These are phyloP conservation scores for Podosphaera fusca DNA, from an alignment of 2,329 filamentous ascomycete genomes.

Conservation along the genomic window DNA sequence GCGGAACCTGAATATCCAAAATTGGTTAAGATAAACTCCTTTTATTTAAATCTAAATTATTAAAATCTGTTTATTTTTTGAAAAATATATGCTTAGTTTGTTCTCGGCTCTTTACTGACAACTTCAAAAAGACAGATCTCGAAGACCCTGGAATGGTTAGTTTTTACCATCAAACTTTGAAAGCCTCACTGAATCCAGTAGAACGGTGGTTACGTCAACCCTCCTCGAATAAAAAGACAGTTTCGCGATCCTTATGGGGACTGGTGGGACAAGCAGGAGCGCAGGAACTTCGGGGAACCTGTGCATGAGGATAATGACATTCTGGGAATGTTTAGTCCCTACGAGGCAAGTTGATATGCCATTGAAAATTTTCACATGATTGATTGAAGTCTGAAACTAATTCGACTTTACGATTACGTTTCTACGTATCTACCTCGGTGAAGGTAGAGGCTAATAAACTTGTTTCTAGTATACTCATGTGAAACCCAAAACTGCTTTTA, in stretches of 20 bases:
- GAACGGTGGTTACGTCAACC: conserved; percentile 73
- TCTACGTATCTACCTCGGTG: neutral
- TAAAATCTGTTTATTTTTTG: neutral
- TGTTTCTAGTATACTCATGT: conserved; percentile 47
- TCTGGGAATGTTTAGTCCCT: conserved; percentile 68
- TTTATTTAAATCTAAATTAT: neutral
- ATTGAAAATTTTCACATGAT: neutral
- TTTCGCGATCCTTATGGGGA: conserved; percentile 79
- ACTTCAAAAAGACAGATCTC: conserved; percentile 22
- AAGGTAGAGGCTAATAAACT: neutral
- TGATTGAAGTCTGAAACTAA: neutral
- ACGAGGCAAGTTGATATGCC: conserved; percentile 24
- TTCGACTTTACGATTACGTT: neutral
- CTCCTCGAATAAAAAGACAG: conserved; percentile 59
- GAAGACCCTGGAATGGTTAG: conserved; percentile 45
- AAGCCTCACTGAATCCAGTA: conserved; percentile 16
- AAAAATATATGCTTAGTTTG: neutral
- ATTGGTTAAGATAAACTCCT: conserved; percentile 9
- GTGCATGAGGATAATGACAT: conserved; percentile 93
- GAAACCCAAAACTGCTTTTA: conserved; percentile 42
- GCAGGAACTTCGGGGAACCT: conserved; percentile 88
- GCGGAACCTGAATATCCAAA: conserved; percentile 11
- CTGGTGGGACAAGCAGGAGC: conserved; percentile 97
- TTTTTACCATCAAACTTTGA: neutral
- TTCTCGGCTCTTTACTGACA: conserved; percentile 6